phyloP scores from a whole-genome alignment of 371 early-diverging fungal genomes.

The Mucor racemosus region DNA sequence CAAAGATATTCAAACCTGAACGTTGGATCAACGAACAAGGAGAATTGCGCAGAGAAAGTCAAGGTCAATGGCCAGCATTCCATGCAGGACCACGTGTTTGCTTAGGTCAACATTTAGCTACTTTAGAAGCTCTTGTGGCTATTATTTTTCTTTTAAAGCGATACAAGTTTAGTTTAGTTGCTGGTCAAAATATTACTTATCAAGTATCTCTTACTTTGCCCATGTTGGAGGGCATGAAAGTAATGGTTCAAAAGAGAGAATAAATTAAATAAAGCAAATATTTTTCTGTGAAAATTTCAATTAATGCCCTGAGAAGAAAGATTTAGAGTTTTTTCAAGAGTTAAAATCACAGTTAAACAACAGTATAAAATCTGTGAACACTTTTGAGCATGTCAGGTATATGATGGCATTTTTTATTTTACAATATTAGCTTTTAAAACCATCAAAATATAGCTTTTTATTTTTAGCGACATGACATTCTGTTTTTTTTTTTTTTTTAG shows the following conservation, averaged over 20 bases:
- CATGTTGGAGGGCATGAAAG: slow-evolving; percentile 53
- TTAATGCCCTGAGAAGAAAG: too few species aligned
- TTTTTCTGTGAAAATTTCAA: not conserved
- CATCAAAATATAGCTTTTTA: too few species aligned
- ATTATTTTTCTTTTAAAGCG: slow-evolving; percentile 44
- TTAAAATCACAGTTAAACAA: too few species aligned
- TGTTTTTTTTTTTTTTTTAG: too few species aligned
- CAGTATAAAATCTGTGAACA: too few species aligned
- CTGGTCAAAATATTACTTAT: slow-evolving; percentile 43
- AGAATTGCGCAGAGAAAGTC: slow-evolving; percentile 37
- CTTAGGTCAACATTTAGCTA: slow-evolving; percentile 60
- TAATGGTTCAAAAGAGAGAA: slow-evolving; percentile 39
- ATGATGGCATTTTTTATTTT: too few species aligned
- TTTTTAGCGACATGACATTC: too few species aligned
- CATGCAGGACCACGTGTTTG: slow-evolving; percentile 77
- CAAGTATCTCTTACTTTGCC: slow-evolving; percentile 50
- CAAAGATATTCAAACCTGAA: slow-evolving; percentile 63
- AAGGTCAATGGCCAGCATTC: slow-evolving; percentile 58
- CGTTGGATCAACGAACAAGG: slow-evolving; percentile 58
- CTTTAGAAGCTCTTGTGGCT: slow-evolving; percentile 48
- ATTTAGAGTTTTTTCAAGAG: too few species aligned
- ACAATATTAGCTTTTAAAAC: too few species aligned
- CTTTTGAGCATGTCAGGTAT: too few species aligned
- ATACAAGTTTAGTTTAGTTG: slow-evolving; percentile 49
- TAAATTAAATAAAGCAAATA: not conserved